Evolutionary conservation across 1,284 basidiomycete genomes (phyloP).

Genomic region (Flammula alnicola): DNA sequence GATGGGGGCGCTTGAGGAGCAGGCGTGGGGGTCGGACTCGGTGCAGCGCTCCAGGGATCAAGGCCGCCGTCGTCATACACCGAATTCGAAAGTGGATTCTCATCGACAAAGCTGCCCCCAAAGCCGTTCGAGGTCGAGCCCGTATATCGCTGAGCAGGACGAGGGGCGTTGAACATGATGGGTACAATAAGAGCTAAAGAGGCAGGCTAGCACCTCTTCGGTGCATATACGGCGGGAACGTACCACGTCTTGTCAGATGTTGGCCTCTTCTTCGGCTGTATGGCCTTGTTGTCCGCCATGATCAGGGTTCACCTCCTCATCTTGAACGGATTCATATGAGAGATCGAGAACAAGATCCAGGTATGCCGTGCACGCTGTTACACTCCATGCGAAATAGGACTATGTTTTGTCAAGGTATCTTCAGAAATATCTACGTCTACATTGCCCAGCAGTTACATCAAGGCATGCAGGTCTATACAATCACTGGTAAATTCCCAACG

Average conservation of each 20-base stretch:
- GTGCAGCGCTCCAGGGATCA: conserved; percentile 87
- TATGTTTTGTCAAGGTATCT: no score
- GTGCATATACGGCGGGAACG: conserved; percentile 15
- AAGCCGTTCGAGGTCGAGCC: conserved; percentile 58
- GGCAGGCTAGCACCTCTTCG: conserved; percentile 13
- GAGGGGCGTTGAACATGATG: conserved; percentile 79
- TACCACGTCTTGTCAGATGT: no score
- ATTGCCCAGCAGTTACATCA: no score
- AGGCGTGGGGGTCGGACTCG: conserved; percentile 75
- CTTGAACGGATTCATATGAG: no score
- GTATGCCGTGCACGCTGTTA: no score
- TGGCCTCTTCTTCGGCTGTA: conserved; percentile 14
- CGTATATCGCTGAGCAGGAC: conserved; percentile 68
- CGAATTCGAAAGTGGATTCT: conserved; percentile 76
- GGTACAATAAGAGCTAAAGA: conserved; percentile 5
- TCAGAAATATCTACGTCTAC: no score
- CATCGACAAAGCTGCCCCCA: conserved; percentile 73
- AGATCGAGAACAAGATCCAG: no score
- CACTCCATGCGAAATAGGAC: no score
- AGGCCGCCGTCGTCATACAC: conserved; percentile 83
- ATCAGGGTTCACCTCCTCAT: no score
- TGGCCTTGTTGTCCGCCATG: background rate
- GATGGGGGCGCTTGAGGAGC: conserved; percentile 48
- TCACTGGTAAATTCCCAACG: no score
- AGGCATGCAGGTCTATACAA: no score